Conservation (phyloP, 2,329 filamentous ascomycete species). For the Cryphonectria radicalis region DNA sequence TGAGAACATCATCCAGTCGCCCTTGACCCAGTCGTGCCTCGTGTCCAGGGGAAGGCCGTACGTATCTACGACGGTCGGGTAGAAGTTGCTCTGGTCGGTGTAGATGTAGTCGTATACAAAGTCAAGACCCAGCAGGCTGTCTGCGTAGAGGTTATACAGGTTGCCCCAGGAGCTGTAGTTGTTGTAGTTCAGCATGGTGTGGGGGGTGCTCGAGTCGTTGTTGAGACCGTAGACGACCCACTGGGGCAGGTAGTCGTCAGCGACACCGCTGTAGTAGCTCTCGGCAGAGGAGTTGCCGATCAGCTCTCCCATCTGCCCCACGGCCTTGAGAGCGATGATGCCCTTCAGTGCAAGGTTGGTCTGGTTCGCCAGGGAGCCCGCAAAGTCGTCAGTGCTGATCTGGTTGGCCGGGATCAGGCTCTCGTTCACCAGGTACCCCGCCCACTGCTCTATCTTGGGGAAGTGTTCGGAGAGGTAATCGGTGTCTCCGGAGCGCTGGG, state of each 20-base stretch:
- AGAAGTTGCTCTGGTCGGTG: conserved; percentile 77
- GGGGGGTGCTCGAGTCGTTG: conserved; percentile 60
- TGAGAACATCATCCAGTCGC: conserved; percentile 85
- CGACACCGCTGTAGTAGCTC: conserved; percentile 62
- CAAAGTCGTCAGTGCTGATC: conserved; percentile 83
- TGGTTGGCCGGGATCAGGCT: conserved; percentile 76
- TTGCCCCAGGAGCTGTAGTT: conserved; percentile 57
- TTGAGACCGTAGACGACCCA: conserved; percentile 77
- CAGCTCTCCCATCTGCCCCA: conserved; percentile 70
- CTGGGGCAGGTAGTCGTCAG: conserved; percentile 69
- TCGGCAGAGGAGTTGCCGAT: conserved; percentile 55
- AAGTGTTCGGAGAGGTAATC: conserved; percentile 69
- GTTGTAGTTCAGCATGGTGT: conserved; percentile 80
- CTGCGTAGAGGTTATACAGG: conserved; percentile 83
- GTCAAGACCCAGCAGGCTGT: conserved; percentile 76
- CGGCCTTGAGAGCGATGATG: conserved; percentile 81
- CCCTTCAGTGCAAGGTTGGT: conserved; percentile 84
- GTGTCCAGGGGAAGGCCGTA: conserved; percentile 85
- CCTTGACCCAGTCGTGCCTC: conserved; percentile 81
- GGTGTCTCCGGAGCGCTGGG: conserved; percentile 57
- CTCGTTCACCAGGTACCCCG: conserved; percentile 75
- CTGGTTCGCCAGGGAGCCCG: conserved; percentile 76
- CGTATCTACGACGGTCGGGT: conserved; percentile 69
- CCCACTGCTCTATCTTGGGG: conserved; percentile 76
- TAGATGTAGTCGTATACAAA: conserved; percentile 77